A percentile compares a stretch with the other conserved stretches of the same genome.
phyloP scores from a whole-genome alignment of 2,329 filamentous ascomycete genomes.

The Exutisphaerella laricina region DNA sequence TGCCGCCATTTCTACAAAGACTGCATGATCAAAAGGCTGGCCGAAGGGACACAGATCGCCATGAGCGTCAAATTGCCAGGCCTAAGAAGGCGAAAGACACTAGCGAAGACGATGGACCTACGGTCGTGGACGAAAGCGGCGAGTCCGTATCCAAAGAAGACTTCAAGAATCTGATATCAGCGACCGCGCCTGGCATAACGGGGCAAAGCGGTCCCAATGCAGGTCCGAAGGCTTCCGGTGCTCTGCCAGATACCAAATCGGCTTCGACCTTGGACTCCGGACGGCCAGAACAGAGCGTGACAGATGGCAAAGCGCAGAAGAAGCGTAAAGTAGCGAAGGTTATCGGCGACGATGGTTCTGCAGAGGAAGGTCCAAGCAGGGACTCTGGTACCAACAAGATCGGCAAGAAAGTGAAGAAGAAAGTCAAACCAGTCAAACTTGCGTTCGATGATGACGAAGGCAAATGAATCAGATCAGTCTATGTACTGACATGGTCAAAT shows the following conservation, averaged over 20 bases:
- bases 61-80: constrained; percentile 41
- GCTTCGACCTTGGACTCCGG: constrained; percentile 1
- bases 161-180: constrained; percentile 40
- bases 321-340: constrained; percentile 36
- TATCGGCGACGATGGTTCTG: constrained; percentile 29
- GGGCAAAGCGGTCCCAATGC: constrained; percentile 20
- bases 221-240: constrained; percentile 23
- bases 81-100: constrained; percentile 53
- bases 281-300: constrained; percentile 17
- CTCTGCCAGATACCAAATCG: constrained; percentile 12
- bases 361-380: constrained; percentile 9
- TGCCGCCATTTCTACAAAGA: constrained; percentile 43
- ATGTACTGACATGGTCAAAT: no score
- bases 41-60: constrained; percentile 40
- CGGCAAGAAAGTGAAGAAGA: constrained; percentile 32
- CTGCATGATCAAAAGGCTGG: constrained; percentile 50
- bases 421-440: constrained; percentile 33
- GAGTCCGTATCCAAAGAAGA: constrained; percentile 52
- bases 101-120: constrained; percentile 69
- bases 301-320: constrained; percentile 27
- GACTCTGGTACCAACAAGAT: constrained; percentile 14
- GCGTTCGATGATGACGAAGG: constrained; percentile 33
- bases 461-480: not conserved
- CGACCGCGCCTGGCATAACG: constrained; percentile 16
- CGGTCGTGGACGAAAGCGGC: constrained; percentile 68